These are phyloP conservation scores for Cardamine resedifolia DNA, from an alignment of 345 rosid species.

Conservation along the genomic window DNA sequence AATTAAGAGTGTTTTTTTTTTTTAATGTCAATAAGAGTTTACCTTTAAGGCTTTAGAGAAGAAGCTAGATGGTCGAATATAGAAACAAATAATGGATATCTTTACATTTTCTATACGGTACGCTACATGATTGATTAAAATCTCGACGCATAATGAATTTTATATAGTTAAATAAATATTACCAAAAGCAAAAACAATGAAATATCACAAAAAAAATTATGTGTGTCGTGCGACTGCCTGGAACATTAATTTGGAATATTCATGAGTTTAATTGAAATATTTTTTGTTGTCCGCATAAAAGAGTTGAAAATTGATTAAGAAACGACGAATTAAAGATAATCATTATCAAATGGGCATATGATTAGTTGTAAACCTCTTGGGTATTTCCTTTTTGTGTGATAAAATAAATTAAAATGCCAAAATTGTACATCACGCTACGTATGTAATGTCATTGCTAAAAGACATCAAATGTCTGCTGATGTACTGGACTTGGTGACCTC, in stretches of 20 bases:
- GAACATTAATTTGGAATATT: conserved; percentile 40
- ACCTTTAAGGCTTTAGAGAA: background rate
- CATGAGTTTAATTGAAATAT: conserved; percentile 27
- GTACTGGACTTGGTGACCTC: conserved; percentile 39
- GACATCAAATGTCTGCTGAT: conserved; percentile 42
- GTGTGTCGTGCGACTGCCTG: conserved; percentile 18
- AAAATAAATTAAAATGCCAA: conserved; percentile 30
- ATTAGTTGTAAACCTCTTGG: conserved; percentile 33
- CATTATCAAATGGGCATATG: conserved; percentile 25
- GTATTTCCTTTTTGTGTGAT: conserved; percentile 18
- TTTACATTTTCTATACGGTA: background rate
- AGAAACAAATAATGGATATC: background rate
- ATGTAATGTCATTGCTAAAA: conserved; percentile 31
- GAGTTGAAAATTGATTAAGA: conserved; percentile 25
- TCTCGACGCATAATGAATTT: background rate
- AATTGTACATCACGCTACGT: conserved; percentile 42
- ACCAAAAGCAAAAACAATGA: background rate
- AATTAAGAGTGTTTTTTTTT: background rate
- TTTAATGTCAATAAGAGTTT: background rate
- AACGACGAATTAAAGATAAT: conserved; percentile 13
- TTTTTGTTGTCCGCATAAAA: conserved; percentile 28
- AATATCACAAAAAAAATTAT: background rate
- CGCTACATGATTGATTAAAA: background rate
- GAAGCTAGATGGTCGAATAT: conserved; percentile 2
- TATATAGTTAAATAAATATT: background rate